Conservation (phyloP, 2,329 filamentous ascomycete genomes). For the Pyrenophora tritici-repentis region DNA sequence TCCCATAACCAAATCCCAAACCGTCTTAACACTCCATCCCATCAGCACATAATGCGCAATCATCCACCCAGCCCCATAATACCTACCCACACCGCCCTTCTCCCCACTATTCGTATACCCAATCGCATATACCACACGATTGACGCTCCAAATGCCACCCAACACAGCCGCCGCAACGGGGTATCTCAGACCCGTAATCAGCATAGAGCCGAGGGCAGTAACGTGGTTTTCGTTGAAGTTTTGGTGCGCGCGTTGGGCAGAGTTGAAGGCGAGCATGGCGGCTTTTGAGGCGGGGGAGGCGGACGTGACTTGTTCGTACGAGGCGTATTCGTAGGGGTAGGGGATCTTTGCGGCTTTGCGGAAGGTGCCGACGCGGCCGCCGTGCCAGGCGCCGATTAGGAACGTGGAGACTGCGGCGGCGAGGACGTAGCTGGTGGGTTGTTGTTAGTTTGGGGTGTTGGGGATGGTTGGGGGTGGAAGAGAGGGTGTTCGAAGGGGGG, state of each 20-base stretch:
- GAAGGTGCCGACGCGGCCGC: constrained; percentile 50
- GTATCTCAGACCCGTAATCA: constrained; percentile 61
- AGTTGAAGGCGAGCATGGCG: constrained; percentile 54
- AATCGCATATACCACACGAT: constrained; percentile 55
- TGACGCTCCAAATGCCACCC: constrained; percentile 57
- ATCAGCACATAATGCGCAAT: constrained; percentile 40
- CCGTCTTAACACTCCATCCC: constrained; percentile 33
- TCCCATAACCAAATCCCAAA: constrained; percentile 28
- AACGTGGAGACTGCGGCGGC: constrained; percentile 60
- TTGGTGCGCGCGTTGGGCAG: constrained; percentile 52
- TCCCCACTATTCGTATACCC: constrained; percentile 51
- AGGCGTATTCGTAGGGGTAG: constrained; percentile 65
- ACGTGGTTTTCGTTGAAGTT: constrained; percentile 66
- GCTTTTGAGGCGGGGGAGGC: constrained; percentile 48
- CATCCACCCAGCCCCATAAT: constrained; percentile 44
- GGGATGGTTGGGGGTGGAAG: not conserved
- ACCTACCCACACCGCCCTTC: constrained; percentile 52
- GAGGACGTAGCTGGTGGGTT: constrained; percentile 58
- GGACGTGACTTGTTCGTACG: constrained; percentile 56
- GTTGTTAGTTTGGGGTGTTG: constrained; percentile 11
- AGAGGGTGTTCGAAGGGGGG: not conserved
- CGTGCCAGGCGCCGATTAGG: constrained; percentile 59
- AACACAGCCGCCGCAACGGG: constrained; percentile 54
- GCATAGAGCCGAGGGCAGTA: constrained; percentile 56
- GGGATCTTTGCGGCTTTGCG: constrained; percentile 59